phyloP scores from a whole-genome alignment of 192 early-diverging fungal species.

The Linnemannia exigua region DNA sequence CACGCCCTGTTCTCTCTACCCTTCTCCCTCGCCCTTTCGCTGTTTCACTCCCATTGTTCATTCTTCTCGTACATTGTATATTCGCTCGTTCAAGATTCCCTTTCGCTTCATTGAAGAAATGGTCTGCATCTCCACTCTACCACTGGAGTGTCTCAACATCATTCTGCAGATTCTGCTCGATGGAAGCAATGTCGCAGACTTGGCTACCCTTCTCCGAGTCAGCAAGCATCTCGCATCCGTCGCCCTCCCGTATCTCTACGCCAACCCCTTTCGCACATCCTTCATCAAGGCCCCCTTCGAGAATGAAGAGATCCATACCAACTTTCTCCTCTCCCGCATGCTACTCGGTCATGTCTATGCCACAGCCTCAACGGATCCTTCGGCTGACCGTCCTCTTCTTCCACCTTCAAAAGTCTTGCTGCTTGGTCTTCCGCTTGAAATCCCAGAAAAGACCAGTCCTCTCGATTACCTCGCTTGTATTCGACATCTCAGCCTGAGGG shows the following conservation, averaged over 20 bases:
- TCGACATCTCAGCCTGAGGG: neutral
- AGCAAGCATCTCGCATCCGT: neutral
- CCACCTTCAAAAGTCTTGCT: too few relatives aligned
- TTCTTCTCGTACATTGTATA: too few relatives aligned
- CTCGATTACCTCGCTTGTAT: neutral
- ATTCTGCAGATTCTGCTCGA: neutral
- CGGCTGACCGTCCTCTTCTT: too few relatives aligned
- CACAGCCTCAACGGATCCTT: too few relatives aligned
- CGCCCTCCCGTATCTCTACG: neutral
- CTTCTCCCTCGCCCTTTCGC: too few relatives aligned
- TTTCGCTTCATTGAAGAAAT: neutral
- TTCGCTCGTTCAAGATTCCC: too few relatives aligned
- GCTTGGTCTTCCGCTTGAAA: too few relatives aligned
- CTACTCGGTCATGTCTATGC: too few relatives aligned
- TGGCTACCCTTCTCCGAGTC: neutral
- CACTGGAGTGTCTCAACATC: neutral
- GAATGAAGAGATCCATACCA: neutral
- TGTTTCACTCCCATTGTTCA: too few relatives aligned
- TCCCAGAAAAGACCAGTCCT: too few relatives aligned
- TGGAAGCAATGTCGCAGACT: neutral
- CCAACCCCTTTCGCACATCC: neutral
- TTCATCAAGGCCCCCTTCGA: neutral
- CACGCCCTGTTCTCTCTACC: too few relatives aligned
- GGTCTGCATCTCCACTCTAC: neutral
- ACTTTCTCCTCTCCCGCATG: too few relatives aligned